Base-by-base conservation (phyloP, 2,329 filamentous ascomycete genomes). In the Cladosporium colombiae region DNA sequence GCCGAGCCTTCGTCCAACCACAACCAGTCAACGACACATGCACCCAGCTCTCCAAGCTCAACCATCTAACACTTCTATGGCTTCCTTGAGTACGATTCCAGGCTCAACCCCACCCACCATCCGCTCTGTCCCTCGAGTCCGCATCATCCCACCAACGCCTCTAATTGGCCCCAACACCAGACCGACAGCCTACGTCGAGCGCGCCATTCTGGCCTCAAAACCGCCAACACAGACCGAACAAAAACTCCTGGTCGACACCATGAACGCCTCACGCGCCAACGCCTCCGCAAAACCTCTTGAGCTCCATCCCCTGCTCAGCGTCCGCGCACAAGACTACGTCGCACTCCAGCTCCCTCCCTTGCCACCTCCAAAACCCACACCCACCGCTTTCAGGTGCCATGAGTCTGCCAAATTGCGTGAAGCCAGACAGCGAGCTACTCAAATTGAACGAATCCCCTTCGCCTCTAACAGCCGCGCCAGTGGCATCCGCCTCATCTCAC, bases 401-500 rank as follows among this genome's bases (percentile, higher is more conserved):
- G 13, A 27, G 2, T 64, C 35, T 13, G 18, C 27, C 16, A 14
- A 37, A 10, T 46, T 29, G 13, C 55, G 21, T 8, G 16, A 29
- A 4, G 6, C 21, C 49, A 53, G 46, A n/a, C 33, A 23, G 4
- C 49, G 60, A n/a, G 29, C 23, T 2, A 62, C 60, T 1, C 25
- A 18, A 6, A 40, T 62, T 49, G 60, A 62, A 31, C 2, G 2
- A n/a, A 23, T 62, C 23, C 18, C 23, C 14, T 62, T 64, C 29
- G 27, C 14, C 27, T 1, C 23, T 3, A 21, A 55, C 25, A n/a
- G 27, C 35, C 13, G 16, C 53, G 37, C 62, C 3, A 49, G 52
- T 40, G 62, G 53, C 2, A 49, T 67, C 5, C 44, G 64, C 23
- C 62, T 71, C 16, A 64, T 68, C 35, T 65, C 66, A 6, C 67